phyloP scores from a whole-genome alignment of 805 yeast species.

The Kluyveromyces siamensis region DNA sequence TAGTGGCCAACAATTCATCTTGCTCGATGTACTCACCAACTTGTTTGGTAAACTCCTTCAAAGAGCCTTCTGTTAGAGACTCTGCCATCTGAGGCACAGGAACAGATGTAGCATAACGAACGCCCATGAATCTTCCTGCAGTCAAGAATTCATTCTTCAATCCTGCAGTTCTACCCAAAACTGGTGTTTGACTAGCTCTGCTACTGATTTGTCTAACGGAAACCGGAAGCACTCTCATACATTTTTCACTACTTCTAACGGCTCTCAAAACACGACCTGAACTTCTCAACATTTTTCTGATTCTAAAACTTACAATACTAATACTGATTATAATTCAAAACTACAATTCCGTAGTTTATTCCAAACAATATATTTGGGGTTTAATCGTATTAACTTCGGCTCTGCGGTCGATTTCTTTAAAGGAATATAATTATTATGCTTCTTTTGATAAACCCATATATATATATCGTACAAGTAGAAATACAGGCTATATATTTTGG shows the following conservation, averaged over 20 bases:
- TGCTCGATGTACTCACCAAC: constrained; percentile 82
- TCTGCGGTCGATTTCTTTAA: too few relatives aligned
- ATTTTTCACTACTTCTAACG: not conserved
- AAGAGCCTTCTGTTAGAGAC: constrained; percentile 94
- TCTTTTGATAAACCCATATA: too few relatives aligned
- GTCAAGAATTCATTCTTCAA: constrained; percentile 2
- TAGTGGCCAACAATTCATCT: constrained; percentile 91
- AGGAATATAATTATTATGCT: too few relatives aligned
- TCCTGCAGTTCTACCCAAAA: not conserved
- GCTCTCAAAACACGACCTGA: not conserved
- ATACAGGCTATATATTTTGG: too few relatives aligned
- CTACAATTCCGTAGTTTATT: not conserved
- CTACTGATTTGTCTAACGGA: not conserved
- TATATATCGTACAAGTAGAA: too few relatives aligned
- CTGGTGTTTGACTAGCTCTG: not conserved
- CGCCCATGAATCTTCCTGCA: constrained; percentile 8
- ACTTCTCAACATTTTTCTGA: not conserved
- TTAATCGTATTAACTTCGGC: too few relatives aligned
- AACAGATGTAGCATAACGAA: constrained; percentile 41
- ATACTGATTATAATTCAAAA: not conserved
- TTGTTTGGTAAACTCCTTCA: constrained; percentile 55
- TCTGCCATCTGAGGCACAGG: constrained; percentile 99
- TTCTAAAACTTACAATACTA: too few relatives aligned
- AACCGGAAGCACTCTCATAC: not conserved
- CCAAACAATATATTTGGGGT: not conserved